Percentiles rank a stretch among this genome's conserved stretches.
These are phyloP conservation scores for Fremontodendron californicum DNA, from an alignment of 345 rosid genomes.

Conservation along the genomic window DNA sequence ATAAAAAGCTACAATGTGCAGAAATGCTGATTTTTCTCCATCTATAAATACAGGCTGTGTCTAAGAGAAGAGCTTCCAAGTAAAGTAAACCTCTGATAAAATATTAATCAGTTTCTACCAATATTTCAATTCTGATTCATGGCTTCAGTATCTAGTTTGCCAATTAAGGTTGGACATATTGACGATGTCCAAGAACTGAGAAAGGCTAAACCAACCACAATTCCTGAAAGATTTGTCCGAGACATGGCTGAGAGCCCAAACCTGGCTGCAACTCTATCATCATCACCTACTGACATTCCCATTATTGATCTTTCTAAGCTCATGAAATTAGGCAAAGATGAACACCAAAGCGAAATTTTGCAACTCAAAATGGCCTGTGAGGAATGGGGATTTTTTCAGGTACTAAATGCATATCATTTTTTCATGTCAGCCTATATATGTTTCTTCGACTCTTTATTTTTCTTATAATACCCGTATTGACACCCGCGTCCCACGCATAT, in stretches of 20 bases:
- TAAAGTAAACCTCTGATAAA: constrained; percentile 1
- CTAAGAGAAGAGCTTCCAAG: constrained; percentile 11
- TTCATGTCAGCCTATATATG: too few relatives aligned
- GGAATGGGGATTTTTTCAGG: constrained; percentile 99
- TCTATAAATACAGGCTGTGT: constrained; percentile 10
- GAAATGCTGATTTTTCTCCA: neutral
- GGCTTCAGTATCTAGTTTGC: constrained; percentile 59
- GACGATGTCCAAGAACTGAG: constrained; percentile 92
- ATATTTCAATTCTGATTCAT: constrained; percentile 17
- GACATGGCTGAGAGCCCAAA: constrained; percentile 56
- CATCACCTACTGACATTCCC: constrained; percentile 50
- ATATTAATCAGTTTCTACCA: neutral
- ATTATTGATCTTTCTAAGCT: constrained; percentile 66
- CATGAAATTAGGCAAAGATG: constrained; percentile 31
- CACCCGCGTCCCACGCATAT: too few relatives aligned
- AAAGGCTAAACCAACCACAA: constrained; percentile 48
- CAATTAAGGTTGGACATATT: constrained; percentile 66
- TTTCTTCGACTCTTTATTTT: too few relatives aligned
- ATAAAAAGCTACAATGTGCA: too few relatives aligned
- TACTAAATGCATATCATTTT: too few relatives aligned
- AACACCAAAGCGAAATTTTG: constrained; percentile 33
- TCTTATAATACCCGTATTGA: too few relatives aligned
- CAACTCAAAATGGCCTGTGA: constrained; percentile 66
- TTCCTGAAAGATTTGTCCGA: constrained; percentile 77
- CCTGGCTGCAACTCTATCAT: constrained; percentile 20